Conservation (phyloP, 1,284 basidiomycete species). For the Hemileia vastatrix region DNA sequence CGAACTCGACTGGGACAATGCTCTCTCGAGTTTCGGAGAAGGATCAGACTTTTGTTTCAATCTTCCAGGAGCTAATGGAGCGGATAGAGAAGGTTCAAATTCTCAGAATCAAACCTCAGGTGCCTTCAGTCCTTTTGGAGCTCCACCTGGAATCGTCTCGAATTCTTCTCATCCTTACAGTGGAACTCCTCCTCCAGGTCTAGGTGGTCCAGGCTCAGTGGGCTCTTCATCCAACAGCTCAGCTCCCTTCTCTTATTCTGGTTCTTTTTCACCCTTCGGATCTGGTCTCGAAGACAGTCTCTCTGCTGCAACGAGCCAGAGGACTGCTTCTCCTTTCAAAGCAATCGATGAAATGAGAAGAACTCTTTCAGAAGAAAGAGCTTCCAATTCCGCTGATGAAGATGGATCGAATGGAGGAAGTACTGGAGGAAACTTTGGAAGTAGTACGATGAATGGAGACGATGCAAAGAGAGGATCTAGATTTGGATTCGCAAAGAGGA, state of each 20-base stretch:
- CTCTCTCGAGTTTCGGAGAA: constrained; percentile 34
- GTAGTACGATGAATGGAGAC: constrained; percentile 21
- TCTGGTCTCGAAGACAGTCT: constrained; percentile 31
- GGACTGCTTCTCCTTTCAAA: constrained; percentile 29
- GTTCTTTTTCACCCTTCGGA: constrained; percentile 42
- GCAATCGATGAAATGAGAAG: constrained; percentile 32
- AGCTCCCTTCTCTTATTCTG: constrained; percentile 32
- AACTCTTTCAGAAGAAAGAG: constrained; percentile 28
- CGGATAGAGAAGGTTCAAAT: background rate
- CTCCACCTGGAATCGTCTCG: too few species aligned
- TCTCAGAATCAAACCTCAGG: background rate
- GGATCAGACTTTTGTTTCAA: constrained; percentile 41
- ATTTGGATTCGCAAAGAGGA: constrained; percentile 37
- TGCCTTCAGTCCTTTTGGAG: too few species aligned
- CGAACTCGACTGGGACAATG: constrained; percentile 34
- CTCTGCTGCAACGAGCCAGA: constrained; percentile 25
- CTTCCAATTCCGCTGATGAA: background rate
- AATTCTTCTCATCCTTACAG: too few species aligned
- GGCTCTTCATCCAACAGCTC: constrained; percentile 26
- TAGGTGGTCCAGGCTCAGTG: constrained; percentile 22
- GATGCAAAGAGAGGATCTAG: constrained; percentile 30
- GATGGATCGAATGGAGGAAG: constrained; percentile 10
- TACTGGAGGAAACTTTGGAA: constrained; percentile 19
- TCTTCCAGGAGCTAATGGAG: constrained; percentile 24
- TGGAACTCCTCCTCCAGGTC: constrained; percentile 21